Evolutionary conservation across 257 asterid genomes (phyloP).

Genomic region (Sherardia arvensis): DNA sequence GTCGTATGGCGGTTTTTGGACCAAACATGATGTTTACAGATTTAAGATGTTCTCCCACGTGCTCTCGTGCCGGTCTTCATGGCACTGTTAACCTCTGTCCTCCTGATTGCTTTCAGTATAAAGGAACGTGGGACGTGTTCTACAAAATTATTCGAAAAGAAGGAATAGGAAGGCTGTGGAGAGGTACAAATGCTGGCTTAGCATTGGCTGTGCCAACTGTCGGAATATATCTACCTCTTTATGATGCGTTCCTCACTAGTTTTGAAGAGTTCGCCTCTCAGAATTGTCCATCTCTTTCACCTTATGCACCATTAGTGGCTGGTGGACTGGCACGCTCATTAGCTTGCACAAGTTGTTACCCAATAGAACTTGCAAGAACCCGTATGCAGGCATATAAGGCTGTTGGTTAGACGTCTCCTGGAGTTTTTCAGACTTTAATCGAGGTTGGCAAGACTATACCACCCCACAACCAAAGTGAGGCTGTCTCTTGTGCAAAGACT

Average conservation of each 20-base stretch:
- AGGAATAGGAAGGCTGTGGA: slow-evolving; percentile 84
- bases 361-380: slow-evolving; percentile 93
- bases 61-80: slow-evolving; percentile 93
- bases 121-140: slow-evolving; percentile 88
- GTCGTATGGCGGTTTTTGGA: slow-evolving; percentile 89
- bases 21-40: slow-evolving; percentile 98
- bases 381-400: slow-evolving; percentile 90
- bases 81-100: slow-evolving; percentile 88
- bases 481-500: slow-evolving; percentile 55
- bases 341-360: slow-evolving; percentile 91
- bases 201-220: slow-evolving; percentile 92
- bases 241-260: slow-evolving; percentile 59
- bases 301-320: slow-evolving; percentile 68
- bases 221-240: slow-evolving; percentile 85
- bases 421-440: slow-evolving; percentile 72
- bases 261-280: slow-evolving; percentile 55
- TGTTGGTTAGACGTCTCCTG: slow-evolving; percentile 55
- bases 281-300: slow-evolving; percentile 49
- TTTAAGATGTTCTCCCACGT: slow-evolving; percentile 93
- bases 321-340: slow-evolving; percentile 86
- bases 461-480: slow-evolving; percentile 38
- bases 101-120: slow-evolving; percentile 90
- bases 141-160: slow-evolving; percentile 87
- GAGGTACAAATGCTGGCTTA: slow-evolving; percentile 94
- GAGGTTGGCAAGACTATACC: slow-evolving; percentile 55